Evolutionary conservation across 495 filamentous ascomycete species (phyloP).

Genomic region (Talaromyces thailandensis): DNA sequence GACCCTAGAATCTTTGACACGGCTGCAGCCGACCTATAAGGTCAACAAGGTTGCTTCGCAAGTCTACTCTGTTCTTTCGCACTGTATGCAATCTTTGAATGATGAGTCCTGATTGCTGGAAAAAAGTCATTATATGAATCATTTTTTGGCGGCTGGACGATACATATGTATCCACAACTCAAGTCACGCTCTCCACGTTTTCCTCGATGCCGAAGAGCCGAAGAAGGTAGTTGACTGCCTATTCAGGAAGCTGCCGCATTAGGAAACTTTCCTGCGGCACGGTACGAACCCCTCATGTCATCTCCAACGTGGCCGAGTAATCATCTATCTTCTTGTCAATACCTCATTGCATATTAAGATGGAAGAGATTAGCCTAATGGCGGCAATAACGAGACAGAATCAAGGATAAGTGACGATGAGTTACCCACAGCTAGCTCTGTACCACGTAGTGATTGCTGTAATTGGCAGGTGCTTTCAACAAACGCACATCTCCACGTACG

Average conservation of each 20-base stretch:
- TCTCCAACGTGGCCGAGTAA: not conserved
- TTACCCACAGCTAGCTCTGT: not conserved
- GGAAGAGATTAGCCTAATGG: not conserved
- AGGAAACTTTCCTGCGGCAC: not conserved
- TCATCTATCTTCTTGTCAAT: not conserved
- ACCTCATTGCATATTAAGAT: not conserved
- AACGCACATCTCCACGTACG: not conserved
- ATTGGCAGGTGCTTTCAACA: not conserved
- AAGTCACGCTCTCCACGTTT: not conserved
- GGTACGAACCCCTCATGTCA: not conserved
- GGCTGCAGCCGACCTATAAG: too few relatives aligned
- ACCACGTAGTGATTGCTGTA: not conserved
- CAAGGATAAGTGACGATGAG: not conserved
- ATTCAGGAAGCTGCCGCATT: not conserved
- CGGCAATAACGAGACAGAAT: not conserved
- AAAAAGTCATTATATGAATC: too few relatives aligned
- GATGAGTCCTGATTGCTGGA: too few relatives aligned
- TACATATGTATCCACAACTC: too few relatives aligned
- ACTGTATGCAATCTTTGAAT: too few relatives aligned
- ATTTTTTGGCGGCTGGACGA: too few relatives aligned
- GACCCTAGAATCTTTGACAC: not conserved
- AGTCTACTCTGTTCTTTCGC: not conserved
- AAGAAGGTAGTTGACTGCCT: not conserved
- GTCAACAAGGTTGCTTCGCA: not conserved
- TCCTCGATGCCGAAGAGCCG: not conserved